Conservation (phyloP, 768 basidiomycete species). For the Podaxis carcinomalis region DNA sequence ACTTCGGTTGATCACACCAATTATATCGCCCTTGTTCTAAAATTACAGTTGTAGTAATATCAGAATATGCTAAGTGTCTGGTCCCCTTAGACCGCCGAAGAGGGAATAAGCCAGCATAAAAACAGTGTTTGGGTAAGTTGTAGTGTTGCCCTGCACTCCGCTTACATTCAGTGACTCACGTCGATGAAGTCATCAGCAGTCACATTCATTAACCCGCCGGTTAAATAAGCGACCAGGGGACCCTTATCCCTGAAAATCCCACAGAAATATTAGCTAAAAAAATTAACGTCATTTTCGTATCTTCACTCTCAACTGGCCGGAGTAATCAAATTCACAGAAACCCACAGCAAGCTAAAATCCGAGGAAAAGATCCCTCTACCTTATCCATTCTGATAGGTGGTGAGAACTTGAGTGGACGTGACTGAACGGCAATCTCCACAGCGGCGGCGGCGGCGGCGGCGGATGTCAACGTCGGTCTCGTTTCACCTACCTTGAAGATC, state of each 20-base stretch:
- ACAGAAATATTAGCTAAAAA: not conserved
- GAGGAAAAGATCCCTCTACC: not conserved
- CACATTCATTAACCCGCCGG: not conserved
- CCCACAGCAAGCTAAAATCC: not conserved
- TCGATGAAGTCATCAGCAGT: not conserved
- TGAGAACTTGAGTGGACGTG: not conserved
- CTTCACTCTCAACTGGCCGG: not conserved
- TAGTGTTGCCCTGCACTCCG: no score
- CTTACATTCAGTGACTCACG: not conserved
- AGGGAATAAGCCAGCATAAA: no score
- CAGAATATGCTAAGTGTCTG: no score
- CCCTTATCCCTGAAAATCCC: not conserved
- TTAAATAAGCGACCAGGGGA: not conserved
- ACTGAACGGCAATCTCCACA: not conserved
- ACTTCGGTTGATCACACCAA: no score
- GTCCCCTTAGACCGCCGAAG: no score
- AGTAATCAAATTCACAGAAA: not conserved
- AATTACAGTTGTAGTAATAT: no score
- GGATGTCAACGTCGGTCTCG: not conserved
- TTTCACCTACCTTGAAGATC: not conserved
- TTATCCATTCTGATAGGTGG: not conserved
- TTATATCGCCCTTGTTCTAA: no score
- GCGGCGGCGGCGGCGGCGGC: not conserved
- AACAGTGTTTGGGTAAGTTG: no score
- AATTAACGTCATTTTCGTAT: not conserved